A percentile compares a stretch with the other conserved stretches of the same genome.
Evolutionary conservation across 495 filamentous ascomycete species (phyloP).

Genomic region (Penicillium mononematosum): DNA sequence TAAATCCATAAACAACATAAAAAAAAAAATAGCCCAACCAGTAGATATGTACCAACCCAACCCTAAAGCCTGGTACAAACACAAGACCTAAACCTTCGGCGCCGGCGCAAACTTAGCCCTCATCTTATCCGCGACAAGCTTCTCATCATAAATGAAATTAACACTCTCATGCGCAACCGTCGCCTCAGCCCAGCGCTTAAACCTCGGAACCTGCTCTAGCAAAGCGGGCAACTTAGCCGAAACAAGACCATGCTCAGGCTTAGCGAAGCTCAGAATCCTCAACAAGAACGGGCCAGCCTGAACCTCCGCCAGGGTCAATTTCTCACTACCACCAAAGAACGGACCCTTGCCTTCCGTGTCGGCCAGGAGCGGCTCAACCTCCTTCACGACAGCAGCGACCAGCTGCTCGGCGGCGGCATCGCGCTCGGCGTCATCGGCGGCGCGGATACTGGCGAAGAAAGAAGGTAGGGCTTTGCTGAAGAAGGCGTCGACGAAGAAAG

Average conservation of each 20-base stretch:
- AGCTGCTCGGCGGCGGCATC: constrained; percentile 33
- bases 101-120: constrained; percentile 29
- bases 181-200: constrained; percentile 65
- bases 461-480: constrained; percentile 56
- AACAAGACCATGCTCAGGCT: constrained; percentile 50
- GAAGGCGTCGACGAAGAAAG: constrained; percentile 78
- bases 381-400: constrained; percentile 60
- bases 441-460: constrained; percentile 44
- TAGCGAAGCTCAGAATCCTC: constrained; percentile 51
- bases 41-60: too few species aligned
- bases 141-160: constrained; percentile 59
- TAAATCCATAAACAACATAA: too few species aligned
- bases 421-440: constrained; percentile 38
- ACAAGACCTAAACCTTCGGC: constrained; percentile 20
- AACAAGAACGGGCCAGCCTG: constrained; percentile 67
- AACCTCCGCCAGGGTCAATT: constrained; percentile 74
- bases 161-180: constrained; percentile 65
- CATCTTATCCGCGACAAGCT: constrained; percentile 23
- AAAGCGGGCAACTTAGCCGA: constrained; percentile 47
- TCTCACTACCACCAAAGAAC: constrained; percentile 78
- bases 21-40: too few species aligned
- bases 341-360: constrained; percentile 55
- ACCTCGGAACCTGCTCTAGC: constrained; percentile 59
- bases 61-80: neutral
- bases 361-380: constrained; percentile 69